phyloP scores from a whole-genome alignment of 2,329 filamentous ascomycete species.

The Emergomyces pasteurianus region DNA sequence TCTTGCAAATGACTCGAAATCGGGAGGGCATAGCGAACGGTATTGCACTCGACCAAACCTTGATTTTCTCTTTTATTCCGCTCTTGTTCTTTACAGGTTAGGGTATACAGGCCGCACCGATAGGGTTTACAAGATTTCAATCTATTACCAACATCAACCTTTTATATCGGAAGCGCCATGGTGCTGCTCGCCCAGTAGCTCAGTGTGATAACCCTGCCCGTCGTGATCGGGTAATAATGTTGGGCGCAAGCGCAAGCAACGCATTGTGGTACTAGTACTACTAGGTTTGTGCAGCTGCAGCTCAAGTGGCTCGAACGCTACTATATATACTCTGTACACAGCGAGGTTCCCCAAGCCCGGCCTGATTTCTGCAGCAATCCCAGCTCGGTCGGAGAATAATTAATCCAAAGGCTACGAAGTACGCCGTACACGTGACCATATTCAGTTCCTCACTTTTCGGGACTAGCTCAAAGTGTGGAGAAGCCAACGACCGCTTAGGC shows the following conservation, averaged over 20 bases:
- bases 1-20: neutral
- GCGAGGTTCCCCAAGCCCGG: too few relatives aligned
- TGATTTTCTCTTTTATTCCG: neutral
- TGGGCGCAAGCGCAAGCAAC: neutral
- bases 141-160: neutral
- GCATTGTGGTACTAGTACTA: neutral
- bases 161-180: neutral
- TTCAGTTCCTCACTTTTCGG: neutral
- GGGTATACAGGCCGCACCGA: neutral
- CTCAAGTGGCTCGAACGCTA: neutral
- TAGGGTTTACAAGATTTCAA: neutral
- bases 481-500: neutral
- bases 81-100: neutral
- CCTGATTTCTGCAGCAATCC: too few relatives aligned
- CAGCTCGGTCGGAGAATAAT: too few relatives aligned
- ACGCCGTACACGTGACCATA: neutral
- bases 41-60: neutral
- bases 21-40: too few relatives aligned
- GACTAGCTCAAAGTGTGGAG: neutral
- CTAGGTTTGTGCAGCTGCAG: neutral
- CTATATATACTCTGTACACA: too few relatives aligned
- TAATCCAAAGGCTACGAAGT: too few relatives aligned
- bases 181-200: neutral
- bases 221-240: neutral
- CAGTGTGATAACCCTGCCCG: neutral